Percentiles rank a stretch among this genome's conserved stretches.
These are phyloP conservation scores for Metarhizium guizhouense DNA, from an alignment of 2,329 filamentous ascomycete species.

Conservation along the genomic window DNA sequence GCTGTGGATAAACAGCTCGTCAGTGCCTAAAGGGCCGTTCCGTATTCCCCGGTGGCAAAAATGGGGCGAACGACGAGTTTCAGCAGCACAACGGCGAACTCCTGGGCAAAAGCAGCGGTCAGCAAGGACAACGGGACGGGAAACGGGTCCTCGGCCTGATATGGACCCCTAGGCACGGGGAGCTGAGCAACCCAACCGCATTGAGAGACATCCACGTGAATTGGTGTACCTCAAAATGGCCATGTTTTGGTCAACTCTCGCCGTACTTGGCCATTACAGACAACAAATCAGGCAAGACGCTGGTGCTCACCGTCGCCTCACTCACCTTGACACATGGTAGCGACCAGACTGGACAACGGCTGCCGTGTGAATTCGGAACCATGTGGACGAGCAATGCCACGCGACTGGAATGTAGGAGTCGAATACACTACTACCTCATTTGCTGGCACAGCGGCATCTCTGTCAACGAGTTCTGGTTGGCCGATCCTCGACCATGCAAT, in stretches of 20 bases:
- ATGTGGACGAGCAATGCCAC: too few species aligned
- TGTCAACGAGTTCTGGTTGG: too few species aligned
- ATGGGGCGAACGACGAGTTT: not conserved
- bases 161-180: not conserved
- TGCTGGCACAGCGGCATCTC: too few species aligned
- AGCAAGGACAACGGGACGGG: not conserved
- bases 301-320: not conserved
- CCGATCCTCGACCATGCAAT: too few species aligned
- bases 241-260: not conserved
- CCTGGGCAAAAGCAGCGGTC: not conserved
- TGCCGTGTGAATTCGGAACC: too few species aligned
- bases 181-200: constrained; percentile 1
- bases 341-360: too few species aligned
- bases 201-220: constrained; percentile 5
- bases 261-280: not conserved
- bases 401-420: too few species aligned
- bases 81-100: not conserved
- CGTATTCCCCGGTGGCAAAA: not conserved
- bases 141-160: not conserved
- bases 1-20: not conserved
- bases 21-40: not conserved
- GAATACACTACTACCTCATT: too few species aligned
- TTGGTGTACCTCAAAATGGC: not conserved
- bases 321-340: not conserved
- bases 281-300: constrained; percentile 1